Evolutionary conservation across 2,329 filamentous ascomycete species (phyloP).

Genomic region (Ophiostoma australiae): DNA sequence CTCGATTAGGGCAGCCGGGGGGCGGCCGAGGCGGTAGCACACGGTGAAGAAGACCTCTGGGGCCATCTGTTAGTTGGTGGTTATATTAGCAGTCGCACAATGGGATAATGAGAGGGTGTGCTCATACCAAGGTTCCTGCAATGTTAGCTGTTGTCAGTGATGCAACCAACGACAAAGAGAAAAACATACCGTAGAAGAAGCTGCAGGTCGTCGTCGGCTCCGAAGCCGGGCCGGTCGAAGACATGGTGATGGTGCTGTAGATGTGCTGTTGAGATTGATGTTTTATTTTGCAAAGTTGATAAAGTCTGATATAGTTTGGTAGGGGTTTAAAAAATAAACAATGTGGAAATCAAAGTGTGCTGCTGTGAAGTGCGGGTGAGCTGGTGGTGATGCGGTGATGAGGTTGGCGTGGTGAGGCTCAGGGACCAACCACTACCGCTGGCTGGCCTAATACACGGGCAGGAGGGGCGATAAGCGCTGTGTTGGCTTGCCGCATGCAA

Average conservation of each 20-base stretch:
- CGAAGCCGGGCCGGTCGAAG: constrained; percentile 14
- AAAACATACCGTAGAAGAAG: constrained; percentile 53
- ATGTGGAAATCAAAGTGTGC: neutral
- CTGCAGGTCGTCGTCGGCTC: constrained; percentile 32
- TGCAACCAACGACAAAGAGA: neutral
- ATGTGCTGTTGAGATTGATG: neutral
- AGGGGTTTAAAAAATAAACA: neutral
- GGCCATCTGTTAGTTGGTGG: constrained; percentile 56
- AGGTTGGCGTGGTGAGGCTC: neutral
- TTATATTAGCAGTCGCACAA: neutral
- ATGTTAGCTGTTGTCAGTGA: neutral
- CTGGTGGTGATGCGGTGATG: neutral
- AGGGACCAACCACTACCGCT: neutral
- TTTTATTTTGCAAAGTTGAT: neutral
- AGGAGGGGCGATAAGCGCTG: constrained; percentile 9
- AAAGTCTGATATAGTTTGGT: neutral
- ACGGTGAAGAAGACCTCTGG: constrained; percentile 80
- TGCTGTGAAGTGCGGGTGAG: neutral
- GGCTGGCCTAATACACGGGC: neutral
- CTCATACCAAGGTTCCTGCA: constrained; percentile 39
- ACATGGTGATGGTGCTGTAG: neutral
- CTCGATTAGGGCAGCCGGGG: constrained; percentile 46
- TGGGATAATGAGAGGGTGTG: no score
- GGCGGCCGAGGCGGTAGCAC: constrained; percentile 57
- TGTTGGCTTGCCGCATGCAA: constrained; percentile 3